Base-by-base conservation (phyloP, 805 yeast species). In the Phaffomyces opuntiae region DNA sequence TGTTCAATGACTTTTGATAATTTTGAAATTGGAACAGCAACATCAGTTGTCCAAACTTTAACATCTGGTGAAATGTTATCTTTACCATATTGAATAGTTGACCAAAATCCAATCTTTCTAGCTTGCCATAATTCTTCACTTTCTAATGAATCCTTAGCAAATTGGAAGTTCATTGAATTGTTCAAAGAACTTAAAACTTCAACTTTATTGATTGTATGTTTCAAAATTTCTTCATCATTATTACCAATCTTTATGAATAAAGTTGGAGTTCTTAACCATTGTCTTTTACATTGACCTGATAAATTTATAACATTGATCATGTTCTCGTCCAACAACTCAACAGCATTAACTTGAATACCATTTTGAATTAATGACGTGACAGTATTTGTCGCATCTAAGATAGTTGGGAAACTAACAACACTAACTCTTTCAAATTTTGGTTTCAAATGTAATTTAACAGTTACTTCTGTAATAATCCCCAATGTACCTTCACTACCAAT, bases 401-500 rank as follows among this genome's bases (percentile, higher is more conserved):
- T 75, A 8, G 75, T 67, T 8, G 83, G 79, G 64, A 87, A 87
- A 19, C 85, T 68, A 24, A 83, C 81, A 40, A 86, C 74, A 5
- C 82, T 79, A 29, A 87, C 87, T 44, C 76, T 74, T 59, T 86
- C 90, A 43, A 67, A 56, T 54, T 66, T 64, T 0, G 91, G 89
- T 49, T 72, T 74, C 14, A 80, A 81, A 53, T 83, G 82, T 42
- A 85, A 66, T 58, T 80, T 82, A 35, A 85, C 68, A 0, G 90
- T 84, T 2, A 85, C 87, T 54, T 85, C 89, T 2, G 88, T 84
- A 24, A 85, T 78, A 9, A 86, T 70, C 1, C 90, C 95, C 45
- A 86, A 64, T 0, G 95, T 85, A 6, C 95, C 93, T 54, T 85
- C 93, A 39, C 84, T 73, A 1, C 95, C 93, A 46, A 81, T 69